phyloP scores from a whole-genome alignment of 1,139 yeast species.

The Candida tetrigidarum region DNA sequence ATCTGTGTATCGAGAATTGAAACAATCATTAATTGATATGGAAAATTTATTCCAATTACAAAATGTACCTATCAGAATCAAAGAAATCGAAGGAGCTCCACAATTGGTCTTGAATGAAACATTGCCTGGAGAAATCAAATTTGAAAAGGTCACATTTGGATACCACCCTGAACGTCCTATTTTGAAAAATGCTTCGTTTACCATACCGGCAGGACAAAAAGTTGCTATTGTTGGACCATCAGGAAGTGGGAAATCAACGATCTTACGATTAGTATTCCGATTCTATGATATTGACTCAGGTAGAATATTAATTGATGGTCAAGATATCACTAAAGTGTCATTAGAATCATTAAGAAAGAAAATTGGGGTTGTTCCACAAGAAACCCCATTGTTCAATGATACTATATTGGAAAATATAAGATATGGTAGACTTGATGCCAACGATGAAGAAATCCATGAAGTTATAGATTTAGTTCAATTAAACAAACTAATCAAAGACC shows the following conservation, averaged over 20 bases:
- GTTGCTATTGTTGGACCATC: slow-evolving; percentile 96
- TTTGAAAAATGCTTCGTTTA: slow-evolving; percentile 76
- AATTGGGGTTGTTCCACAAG: slow-evolving; percentile 97
- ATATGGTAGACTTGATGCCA: slow-evolving; percentile 80
- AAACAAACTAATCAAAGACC: slow-evolving; percentile 59
- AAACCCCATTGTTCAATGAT: slow-evolving; percentile 94
- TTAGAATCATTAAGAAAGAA: slow-evolving; percentile 73
- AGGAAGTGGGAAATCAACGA: slow-evolving; percentile 95
- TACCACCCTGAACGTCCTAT: slow-evolving; percentile 90
- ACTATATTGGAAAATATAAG: slow-evolving; percentile 85
- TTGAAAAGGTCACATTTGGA: slow-evolving; percentile 93
- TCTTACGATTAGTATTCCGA: slow-evolving; percentile 80
- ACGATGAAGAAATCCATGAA: slow-evolving; percentile 68
- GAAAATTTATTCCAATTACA: slow-evolving; percentile 86
- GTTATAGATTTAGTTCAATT: slow-evolving; percentile 76
- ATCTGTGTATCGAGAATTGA: slow-evolving; percentile 91
- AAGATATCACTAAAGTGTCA: slow-evolving; percentile 78
- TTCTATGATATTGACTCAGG: slow-evolving; percentile 87
- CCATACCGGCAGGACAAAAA: slow-evolving; percentile 88
- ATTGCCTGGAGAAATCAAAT: slow-evolving; percentile 72
- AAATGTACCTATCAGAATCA: slow-evolving; percentile 69
- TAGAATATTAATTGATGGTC: slow-evolving; percentile 83
- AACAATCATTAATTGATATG: slow-evolving; percentile 92
- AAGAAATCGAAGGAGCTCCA: slow-evolving; percentile 63
- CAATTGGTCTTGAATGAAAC: slow-evolving; percentile 50